Evolutionary conservation across 1,284 basidiomycete species (phyloP), one percentile per base, ranked within the genome.

Genomic region (Boletus subluridellus): DNA sequence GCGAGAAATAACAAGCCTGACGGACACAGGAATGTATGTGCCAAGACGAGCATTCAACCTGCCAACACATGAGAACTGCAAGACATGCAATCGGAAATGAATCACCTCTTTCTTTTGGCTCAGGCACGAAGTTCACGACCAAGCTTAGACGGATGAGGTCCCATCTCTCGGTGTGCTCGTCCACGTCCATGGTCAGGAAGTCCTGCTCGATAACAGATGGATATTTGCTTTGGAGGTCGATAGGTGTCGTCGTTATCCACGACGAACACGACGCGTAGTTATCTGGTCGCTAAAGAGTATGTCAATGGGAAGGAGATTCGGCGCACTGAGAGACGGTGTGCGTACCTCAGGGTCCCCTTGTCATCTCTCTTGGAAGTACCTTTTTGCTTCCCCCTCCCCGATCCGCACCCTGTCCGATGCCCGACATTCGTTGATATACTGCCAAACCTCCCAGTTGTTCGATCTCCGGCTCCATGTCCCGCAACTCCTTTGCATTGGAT

Each of bases 311-410:
- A 21, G 21, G 21, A 21, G 21, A 21, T 21, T 21, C 21, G 21
- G 21, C 21, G 21, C 21, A 21, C 21, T 21, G 21, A 21, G 21
- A 21, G 21, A 21, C 21, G 21, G 21, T 21, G 21, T 21, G 21
- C 21, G 21, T 21, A 21, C 21, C 75, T 77, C 51, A 82, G 66
- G 63, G 77, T 78, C 34, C 57, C 57, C 49, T 65, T 55, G 41
- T 57, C 61, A 60, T 71, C 61, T 60, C 58, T 47, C 67, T 62
- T 67, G 54, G 75, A 21, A 21, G 21, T 1, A 94, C 77, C 65
- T 84, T 89, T 67, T 94, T 90, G 65, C 87, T 91, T 14, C 93
- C 93, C 6, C 93, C 93, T 17, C 93, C 93, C 55, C 93, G 77
- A 61, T 93, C 88, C 14, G 75, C 79, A 5, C 86, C 82, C 69